A percentile compares a stretch with the other conserved stretches of the same genome.
phyloP scores from a whole-genome alignment of 139 green algal genomes.

The Ettlia oleoabundans region DNA sequence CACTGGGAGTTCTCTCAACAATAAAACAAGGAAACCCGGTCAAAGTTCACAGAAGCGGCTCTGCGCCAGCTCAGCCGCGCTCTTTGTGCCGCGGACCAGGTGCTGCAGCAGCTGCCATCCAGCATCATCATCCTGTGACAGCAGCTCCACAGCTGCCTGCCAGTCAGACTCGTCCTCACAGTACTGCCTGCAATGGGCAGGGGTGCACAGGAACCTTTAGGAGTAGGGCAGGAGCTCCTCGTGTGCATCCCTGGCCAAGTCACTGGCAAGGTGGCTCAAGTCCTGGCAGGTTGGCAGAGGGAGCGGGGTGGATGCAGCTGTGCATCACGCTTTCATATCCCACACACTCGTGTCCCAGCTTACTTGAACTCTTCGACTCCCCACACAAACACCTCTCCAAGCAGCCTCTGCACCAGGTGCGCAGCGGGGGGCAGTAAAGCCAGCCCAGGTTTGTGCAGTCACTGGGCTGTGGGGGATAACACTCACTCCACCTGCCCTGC shows the following conservation, averaged over 20 bases:
- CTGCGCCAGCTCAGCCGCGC: constrained; percentile 16
- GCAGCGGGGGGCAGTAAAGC: background rate
- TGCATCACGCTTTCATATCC: too few species aligned
- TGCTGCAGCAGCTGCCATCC: constrained; percentile 64
- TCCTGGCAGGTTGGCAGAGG: too few species aligned
- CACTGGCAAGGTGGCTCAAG: too few species aligned
- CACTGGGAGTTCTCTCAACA: too few species aligned
- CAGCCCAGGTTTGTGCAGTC: background rate
- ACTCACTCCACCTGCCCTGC: too few species aligned
- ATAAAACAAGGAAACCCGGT: background rate
- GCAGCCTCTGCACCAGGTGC: constrained; percentile 30
- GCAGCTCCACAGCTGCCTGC: constrained; percentile 45
- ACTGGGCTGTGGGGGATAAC: too few species aligned
- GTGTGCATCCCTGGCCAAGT: too few species aligned
- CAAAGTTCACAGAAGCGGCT: constrained; percentile 34
- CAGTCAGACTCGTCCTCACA: constrained; percentile 49
- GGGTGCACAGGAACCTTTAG: too few species aligned
- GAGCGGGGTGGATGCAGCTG: too few species aligned
- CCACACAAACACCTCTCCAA: constrained; percentile 47
- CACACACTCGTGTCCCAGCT: too few species aligned
- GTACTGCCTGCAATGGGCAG: too few species aligned
- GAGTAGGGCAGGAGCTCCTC: too few species aligned
- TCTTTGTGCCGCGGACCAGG: constrained; percentile 30
- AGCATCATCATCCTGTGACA: constrained; percentile 49
- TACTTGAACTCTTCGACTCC: constrained; percentile 36